A percentile compares a stretch with the other conserved stretches of the same genome.
These are phyloP conservation scores for Fusarium domesticum DNA, from an alignment of 2,329 filamentous ascomycete genomes.

Conservation along the genomic window DNA sequence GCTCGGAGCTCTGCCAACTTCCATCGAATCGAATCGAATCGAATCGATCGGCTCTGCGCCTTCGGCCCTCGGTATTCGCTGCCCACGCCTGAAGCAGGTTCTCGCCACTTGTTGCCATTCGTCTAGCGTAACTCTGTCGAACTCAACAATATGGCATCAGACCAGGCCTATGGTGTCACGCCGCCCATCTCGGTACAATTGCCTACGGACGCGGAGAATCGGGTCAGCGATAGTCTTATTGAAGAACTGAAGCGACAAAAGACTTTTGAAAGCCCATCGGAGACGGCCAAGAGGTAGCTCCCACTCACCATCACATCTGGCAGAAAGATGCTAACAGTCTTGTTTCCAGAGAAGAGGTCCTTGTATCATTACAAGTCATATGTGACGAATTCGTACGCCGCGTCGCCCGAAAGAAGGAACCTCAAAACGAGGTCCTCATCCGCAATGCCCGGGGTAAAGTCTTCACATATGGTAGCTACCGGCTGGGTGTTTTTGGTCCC, in stretches of 20 bases:
- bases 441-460: constrained; percentile 87
- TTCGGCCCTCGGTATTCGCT: too few relatives aligned
- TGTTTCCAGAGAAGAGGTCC: constrained; percentile 48
- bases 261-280: constrained; percentile 82
- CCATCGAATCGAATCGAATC: neutral
- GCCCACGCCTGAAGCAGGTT: too few relatives aligned
- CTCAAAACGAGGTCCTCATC: constrained; percentile 70
- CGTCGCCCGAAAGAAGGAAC: constrained; percentile 70
- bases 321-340: constrained; percentile 7
- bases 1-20: neutral
- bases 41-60: neutral
- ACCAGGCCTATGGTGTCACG: constrained; percentile 64
- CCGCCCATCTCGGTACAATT: constrained; percentile 75
- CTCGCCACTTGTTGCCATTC: neutral
- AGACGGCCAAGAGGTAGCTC: constrained; percentile 74
- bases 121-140: constrained; percentile 5
- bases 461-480: constrained; percentile 94
- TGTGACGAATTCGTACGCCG: constrained; percentile 83
- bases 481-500: constrained; percentile 88
- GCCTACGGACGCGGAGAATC: constrained; percentile 73
- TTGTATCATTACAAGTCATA: constrained; percentile 73
- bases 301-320: neutral
- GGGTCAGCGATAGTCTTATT: constrained; percentile 74
- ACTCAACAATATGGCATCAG: constrained; percentile 34
- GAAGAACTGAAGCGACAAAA: constrained; percentile 84